phyloP scores from a whole-genome alignment of 768 basidiomycete species.

The Zangia roseola region DNA sequence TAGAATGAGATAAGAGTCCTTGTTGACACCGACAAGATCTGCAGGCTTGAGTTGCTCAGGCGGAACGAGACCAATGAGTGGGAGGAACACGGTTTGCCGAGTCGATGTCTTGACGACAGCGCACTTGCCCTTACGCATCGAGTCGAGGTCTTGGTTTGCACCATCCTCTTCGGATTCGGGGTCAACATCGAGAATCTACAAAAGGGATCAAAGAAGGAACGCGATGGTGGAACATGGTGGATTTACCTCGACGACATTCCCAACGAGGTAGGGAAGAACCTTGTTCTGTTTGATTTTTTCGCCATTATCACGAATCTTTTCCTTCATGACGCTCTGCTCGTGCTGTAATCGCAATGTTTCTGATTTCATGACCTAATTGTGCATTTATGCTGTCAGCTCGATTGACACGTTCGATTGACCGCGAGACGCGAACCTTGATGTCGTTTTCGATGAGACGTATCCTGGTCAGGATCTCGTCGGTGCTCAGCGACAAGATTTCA shows the following conservation, averaged over 20 bases:
- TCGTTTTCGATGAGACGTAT: conserved; percentile 96
- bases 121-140: conserved; percentile 96
- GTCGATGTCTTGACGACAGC: conserved; percentile 99
- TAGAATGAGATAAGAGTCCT: conserved; percentile 96
- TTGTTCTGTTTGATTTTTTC: conserved; percentile 99
- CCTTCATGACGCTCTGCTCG: conserved; percentile 95
- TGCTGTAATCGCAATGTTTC: conserved; percentile 90
- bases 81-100: conserved; percentile 97
- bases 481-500: conserved; percentile 72
- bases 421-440: conserved; percentile 63
- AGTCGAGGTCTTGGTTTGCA: conserved; percentile 92
- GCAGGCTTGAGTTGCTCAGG: conserved; percentile 85
- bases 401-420: not conserved
- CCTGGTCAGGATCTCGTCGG: conserved; percentile 88
- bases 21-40: conserved; percentile 98
- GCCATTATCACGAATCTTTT: conserved; percentile 96
- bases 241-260: conserved; percentile 91
- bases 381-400: not conserved
- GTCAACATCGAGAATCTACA: conserved; percentile 89
- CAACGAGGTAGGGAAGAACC: conserved; percentile 95
- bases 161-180: conserved; percentile 93
- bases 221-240: not conserved
- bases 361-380: conserved; percentile 89
- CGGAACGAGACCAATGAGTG: conserved; percentile 95
- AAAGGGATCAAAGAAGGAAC: conserved; percentile 5